A percentile compares a stretch with the other conserved stretches of the same genome.
Evolutionary conservation across 306 rosid genomes (phyloP).

Genomic region (Dryas drummondii): DNA sequence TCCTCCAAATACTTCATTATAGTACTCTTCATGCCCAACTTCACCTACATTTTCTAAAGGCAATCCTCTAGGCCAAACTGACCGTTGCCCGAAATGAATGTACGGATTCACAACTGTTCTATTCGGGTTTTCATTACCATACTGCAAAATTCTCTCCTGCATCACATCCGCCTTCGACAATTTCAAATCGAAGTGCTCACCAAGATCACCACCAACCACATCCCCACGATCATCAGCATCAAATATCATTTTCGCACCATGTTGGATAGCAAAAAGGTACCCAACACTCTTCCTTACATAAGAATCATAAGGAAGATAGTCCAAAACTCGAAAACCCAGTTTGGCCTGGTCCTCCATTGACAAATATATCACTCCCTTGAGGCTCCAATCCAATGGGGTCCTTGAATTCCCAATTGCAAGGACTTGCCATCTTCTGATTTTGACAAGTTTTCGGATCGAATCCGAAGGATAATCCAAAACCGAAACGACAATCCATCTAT

Average conservation of each 20-base stretch:
- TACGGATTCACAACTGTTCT: constrained; percentile 32
- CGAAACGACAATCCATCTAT: constrained; percentile 29
- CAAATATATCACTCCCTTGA: constrained; percentile 29
- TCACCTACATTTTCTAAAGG: constrained; percentile 36
- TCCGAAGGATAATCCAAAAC: constrained; percentile 29
- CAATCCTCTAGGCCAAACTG: constrained; percentile 40
- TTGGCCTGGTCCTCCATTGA: constrained; percentile 29
- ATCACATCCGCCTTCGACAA: constrained; percentile 21
- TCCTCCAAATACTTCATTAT: constrained; percentile 39
- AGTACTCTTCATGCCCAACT: constrained; percentile 25
- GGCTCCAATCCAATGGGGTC: constrained; percentile 33
- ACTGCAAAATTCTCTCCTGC: constrained; percentile 34
- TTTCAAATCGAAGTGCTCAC: constrained; percentile 30
- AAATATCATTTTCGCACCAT: constrained; percentile 28
- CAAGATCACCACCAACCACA: constrained; percentile 26
- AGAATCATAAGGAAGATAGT: constrained; percentile 34
- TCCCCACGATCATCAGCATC: constrained; percentile 32
- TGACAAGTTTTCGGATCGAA: constrained; percentile 27
- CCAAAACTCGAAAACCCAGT: constrained; percentile 29
- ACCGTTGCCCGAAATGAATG: constrained; percentile 35
- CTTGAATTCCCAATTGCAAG: constrained; percentile 31
- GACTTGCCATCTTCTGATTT: constrained; percentile 25
- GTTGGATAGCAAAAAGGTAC: constrained; percentile 34
- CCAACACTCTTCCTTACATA: constrained; percentile 30
- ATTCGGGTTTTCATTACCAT: constrained; percentile 15